Base-by-base conservation (phyloP, 2,329 filamentous ascomycete species). In the Alternaria postmessia region DNA sequence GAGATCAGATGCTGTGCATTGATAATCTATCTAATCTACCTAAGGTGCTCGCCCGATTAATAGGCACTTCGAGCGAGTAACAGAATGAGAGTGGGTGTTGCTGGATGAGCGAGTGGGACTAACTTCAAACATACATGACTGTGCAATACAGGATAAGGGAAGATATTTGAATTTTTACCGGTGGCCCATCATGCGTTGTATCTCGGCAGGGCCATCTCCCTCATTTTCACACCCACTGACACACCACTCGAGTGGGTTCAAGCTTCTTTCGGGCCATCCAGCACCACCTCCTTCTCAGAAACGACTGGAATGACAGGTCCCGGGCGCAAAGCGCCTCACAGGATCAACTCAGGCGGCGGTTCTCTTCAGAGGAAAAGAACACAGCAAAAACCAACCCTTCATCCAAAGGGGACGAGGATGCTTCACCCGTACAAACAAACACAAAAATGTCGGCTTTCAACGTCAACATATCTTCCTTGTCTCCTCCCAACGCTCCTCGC, bases 331-430 rank as follows among this genome's bases (percentile, higher is more conserved):
- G 70, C 68, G 68, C 70, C 60, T 53, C 70, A 69, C 73, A 66
- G 71, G 68, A 75, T 75, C 73, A 65, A 72, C 69, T 71, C 70
- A 64, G 48, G 66, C 67, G 70, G 71, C 71, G 71, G 70, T 66
- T 48, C 53, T 62, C 53, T 62, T 5, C 7, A 39, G 20, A 69
- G 61, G 60, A 57, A 43, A 63, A 63, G 57, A 61, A 68, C 67
- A 67, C 72, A 66, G 68, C 72, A 67, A 70, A 73, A 75, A 75
- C 76, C 76, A 78, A 76, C 76, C 76, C 76, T 74, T 58, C 74
- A 77, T 79, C 76, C 73, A 63, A 52, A 66, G 54, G 54, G 71
- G 75, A 79, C 73, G 75, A 75, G 76, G 75, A 78, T 75, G 62
- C 73, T 75, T 74, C 67, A 66, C 62, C 67, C 67, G 66, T 71